phyloP scores from a whole-genome alignment of 2,329 filamentous ascomycete species.

The Fusarium duplospermum region DNA sequence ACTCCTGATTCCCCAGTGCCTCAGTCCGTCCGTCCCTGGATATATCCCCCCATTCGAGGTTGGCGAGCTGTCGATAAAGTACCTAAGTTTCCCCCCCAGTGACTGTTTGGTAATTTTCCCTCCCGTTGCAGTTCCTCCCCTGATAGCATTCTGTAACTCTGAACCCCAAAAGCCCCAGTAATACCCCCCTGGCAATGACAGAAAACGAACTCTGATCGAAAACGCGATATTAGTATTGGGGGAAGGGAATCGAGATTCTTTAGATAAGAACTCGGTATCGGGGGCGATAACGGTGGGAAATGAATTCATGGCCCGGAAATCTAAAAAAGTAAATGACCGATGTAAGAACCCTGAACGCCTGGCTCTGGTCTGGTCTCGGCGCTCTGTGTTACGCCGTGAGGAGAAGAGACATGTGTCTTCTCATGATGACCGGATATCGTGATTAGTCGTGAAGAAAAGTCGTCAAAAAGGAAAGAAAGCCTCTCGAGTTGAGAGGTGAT shows the following conservation, averaged over 20 bases:
- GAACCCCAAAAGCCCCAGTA: not conserved
- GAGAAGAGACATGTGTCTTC: conserved; percentile 2
- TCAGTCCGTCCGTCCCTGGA: not conserved
- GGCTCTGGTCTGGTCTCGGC: not conserved
- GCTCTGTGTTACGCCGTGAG: not conserved
- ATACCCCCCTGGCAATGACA: not conserved
- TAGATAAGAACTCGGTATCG: conserved; percentile 18
- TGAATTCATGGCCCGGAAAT: conserved; percentile 9
- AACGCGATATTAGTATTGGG: conserved; percentile 1
- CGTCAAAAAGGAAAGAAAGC: conserved; percentile 9
- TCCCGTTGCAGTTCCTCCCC: not conserved
- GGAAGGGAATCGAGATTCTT: not conserved
- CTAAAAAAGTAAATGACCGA: conserved; percentile 17
- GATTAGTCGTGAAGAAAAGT: not conserved
- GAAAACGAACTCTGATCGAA: not conserved
- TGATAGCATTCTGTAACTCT: not conserved
- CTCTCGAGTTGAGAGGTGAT: conserved; percentile 10
- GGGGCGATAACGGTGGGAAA: not conserved
- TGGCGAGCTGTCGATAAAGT: not conserved
- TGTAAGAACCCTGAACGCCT: conserved; percentile 14
- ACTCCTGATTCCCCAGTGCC: not conserved
- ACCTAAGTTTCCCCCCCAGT: not conserved
- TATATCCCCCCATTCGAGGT: not conserved
- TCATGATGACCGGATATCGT: not conserved
- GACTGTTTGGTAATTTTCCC: not conserved